Conservation (phyloP, 148 eudicot species). For the Rhododendron molle region DNA sequence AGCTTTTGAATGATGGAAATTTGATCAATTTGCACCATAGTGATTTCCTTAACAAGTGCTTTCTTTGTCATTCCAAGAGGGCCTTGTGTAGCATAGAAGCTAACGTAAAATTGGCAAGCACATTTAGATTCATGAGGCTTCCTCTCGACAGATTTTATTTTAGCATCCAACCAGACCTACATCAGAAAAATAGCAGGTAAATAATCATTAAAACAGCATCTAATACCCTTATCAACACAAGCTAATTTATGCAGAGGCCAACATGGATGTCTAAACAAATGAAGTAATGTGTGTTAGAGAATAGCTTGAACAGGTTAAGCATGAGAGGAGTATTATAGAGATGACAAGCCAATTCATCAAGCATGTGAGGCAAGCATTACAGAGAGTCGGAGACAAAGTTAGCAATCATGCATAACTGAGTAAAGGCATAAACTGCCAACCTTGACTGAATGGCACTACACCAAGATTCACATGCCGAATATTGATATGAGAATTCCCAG, state of each 20-base stretch:
- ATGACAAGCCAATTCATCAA: neutral
- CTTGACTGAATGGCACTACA: neutral
- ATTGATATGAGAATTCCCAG: neutral
- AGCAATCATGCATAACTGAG: neutral
- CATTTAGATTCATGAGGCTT: conserved; percentile 68
- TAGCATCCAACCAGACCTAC: conserved; percentile 87
- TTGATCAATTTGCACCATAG: conserved; percentile 44
- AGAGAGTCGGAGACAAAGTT: neutral
- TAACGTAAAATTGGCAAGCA: conserved; percentile 60
- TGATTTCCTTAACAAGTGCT: conserved; percentile 51
- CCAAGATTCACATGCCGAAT: neutral
- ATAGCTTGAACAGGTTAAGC: neutral
- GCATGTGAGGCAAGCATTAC: neutral
- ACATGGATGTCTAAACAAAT: neutral
- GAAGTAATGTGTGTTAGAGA: neutral
- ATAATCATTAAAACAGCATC: neutral
- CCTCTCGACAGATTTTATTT: conserved; percentile 71
- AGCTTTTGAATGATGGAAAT: conserved; percentile 69
- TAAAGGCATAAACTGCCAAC: neutral
- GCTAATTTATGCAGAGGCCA: neutral
- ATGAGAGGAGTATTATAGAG: neutral
- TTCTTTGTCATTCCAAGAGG: conserved; percentile 36
- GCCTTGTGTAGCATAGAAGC: conserved; percentile 50
- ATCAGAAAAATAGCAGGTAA: conserved; percentile 3
- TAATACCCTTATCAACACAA: neutral